Evolutionary conservation across 805 yeast species (phyloP).

Genomic region (Lachancea nothofagi): DNA sequence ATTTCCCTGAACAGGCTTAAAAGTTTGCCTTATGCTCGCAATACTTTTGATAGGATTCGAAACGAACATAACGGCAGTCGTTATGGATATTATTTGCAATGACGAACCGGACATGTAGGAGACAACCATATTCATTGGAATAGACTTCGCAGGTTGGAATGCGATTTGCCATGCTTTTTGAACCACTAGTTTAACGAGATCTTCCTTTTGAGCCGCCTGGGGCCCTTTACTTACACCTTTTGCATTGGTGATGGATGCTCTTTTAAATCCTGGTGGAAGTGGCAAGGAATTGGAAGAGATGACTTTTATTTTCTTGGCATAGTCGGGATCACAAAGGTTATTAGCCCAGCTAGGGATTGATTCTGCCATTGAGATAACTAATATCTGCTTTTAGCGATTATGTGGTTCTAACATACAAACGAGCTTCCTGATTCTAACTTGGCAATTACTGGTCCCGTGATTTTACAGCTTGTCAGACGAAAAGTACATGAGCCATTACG

Average conservation of each 20-base stretch:
- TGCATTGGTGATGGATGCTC: slow-evolving; percentile 5
- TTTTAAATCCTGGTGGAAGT: slow-evolving; percentile 27
- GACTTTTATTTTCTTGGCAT: slow-evolving; percentile 11
- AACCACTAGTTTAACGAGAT: slow-evolving; percentile 13
- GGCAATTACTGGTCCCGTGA: too few relatives aligned
- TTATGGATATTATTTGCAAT: slow-evolving; percentile 82
- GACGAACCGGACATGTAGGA: slow-evolving; percentile 90
- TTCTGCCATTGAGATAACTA: slow-evolving; percentile 2
- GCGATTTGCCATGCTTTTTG: slow-evolving; percentile 88
- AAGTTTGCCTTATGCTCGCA: slow-evolving; percentile 48
- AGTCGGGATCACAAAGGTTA: slow-evolving; percentile 9
- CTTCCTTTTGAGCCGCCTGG: slow-evolving; percentile 1
- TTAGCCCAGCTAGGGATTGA: slow-evolving; percentile 17
- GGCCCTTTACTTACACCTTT: not conserved
- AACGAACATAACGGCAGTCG: slow-evolving; percentile 82
- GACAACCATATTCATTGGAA: slow-evolving; percentile 91
- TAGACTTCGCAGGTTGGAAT: slow-evolving; percentile 67
- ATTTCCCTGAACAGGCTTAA: slow-evolving; percentile 43
- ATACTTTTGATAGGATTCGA: slow-evolving; percentile 74
- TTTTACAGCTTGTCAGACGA: too few relatives aligned
- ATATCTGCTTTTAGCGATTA: not conserved
- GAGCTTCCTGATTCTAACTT: too few relatives aligned
- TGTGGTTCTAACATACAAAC: too few relatives aligned
- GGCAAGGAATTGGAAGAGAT: slow-evolving; percentile 16
- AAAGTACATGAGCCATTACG: too few relatives aligned